Evolutionary conservation across 305 asterid genomes (phyloP).

Genomic region (Coffea humblotiana): DNA sequence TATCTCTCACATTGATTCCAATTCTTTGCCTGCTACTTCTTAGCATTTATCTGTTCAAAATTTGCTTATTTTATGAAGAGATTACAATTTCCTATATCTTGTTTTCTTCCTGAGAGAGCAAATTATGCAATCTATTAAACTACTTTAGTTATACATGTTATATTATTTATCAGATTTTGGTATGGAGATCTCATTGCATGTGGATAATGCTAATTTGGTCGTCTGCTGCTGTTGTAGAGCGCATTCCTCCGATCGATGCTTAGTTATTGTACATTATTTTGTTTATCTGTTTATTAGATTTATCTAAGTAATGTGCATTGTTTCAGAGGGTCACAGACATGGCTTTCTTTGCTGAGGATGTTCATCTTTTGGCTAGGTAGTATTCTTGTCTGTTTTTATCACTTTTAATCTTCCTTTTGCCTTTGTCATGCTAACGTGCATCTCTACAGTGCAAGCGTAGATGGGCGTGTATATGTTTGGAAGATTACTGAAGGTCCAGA

Average conservation of each 20-base stretch:
- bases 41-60: background rate
- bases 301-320: constrained; percentile 28
- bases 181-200: background rate
- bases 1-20: background rate
- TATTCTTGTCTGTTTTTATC: constrained; percentile 16
- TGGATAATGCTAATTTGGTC: background rate
- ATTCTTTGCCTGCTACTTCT: background rate
- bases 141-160: background rate
- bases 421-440: constrained; percentile 25
- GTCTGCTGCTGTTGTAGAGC: background rate
- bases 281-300: constrained; percentile 10
- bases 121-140: background rate
- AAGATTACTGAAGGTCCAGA: constrained; percentile 88
- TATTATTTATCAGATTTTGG: background rate
- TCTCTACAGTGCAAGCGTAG: constrained; percentile 76
- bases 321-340: constrained; percentile 96
- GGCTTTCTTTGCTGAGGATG: constrained; percentile 98
- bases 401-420: constrained; percentile 18
- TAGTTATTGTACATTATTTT: background rate
- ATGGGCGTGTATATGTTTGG: constrained; percentile 92
- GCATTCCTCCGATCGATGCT: background rate
- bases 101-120: background rate
- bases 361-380: constrained; percentile 93
- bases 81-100: background rate
- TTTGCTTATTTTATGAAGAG: background rate